phyloP scores from a whole-genome alignment of 176 grass and related monocot genomes.

The Panicum miliaceum region DNA sequence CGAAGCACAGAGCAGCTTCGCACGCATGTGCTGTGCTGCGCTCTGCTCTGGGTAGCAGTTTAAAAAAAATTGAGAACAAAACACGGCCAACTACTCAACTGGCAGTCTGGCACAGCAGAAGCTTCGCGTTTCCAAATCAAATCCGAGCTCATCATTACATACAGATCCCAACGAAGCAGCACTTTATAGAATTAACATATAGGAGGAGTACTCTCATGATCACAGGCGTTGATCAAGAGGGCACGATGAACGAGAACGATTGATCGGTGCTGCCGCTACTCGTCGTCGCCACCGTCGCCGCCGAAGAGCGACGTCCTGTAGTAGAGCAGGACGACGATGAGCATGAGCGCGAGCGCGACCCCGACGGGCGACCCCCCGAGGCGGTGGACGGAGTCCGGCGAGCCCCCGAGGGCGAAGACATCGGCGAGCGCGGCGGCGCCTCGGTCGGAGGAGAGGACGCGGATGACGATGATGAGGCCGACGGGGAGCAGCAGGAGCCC shows the following conservation, averaged over 20 bases:
- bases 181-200: background rate
- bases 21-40: background rate
- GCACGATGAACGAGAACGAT: too few relatives aligned
- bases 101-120: background rate
- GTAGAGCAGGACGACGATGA: slow-evolving; percentile 67
- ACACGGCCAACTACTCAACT: background rate
- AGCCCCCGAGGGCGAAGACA: slow-evolving; percentile 45
- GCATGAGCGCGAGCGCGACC: slow-evolving; percentile 59
- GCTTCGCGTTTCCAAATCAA: slow-evolving; percentile 7
- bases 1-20: background rate
- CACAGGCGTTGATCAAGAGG: too few relatives aligned
- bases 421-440: slow-evolving; percentile 40
- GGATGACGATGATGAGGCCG: slow-evolving; percentile 70
- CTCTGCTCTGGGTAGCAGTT: background rate
- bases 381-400: slow-evolving; percentile 61
- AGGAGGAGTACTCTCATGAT: too few relatives aligned
- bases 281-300: slow-evolving; percentile 46
- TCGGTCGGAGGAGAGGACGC: slow-evolving; percentile 67
- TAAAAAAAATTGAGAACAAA: background rate
- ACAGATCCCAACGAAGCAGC: slow-evolving; percentile 34
- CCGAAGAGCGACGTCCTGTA: slow-evolving; percentile 53
- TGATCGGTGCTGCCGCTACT: slow-evolving; percentile 31
- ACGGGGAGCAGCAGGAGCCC: slow-evolving; percentile 72
- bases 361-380: slow-evolving; percentile 72
- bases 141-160: slow-evolving; percentile 1